A percentile compares a stretch with the other conserved stretches of the same genome.
Evolutionary conservation across 1,284 basidiomycete genomes (phyloP).

Genomic region (Heliocybe sulcata): DNA sequence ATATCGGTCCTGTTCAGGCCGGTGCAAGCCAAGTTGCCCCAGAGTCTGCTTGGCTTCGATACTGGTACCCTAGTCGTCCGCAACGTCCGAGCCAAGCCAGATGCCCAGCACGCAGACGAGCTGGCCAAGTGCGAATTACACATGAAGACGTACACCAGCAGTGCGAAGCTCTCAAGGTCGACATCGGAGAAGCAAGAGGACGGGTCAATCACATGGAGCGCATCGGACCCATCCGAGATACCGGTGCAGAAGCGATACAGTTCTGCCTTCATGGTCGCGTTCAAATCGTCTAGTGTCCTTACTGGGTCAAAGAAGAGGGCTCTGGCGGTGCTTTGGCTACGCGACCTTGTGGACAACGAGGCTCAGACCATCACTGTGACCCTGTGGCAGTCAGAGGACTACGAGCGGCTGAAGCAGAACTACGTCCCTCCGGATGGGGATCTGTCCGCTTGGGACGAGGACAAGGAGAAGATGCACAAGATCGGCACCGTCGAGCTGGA

Average conservation of each 20-base stretch:
- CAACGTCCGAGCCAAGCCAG: slow-evolving; percentile 20
- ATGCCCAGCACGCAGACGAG: slow-evolving; percentile 18
- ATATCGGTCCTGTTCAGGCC: slow-evolving; percentile 47
- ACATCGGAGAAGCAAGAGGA: slow-evolving; percentile 38
- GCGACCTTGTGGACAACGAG: slow-evolving; percentile 42
- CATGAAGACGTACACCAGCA: slow-evolving; percentile 22
- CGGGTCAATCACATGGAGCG: slow-evolving; percentile 32
- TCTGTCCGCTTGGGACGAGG: slow-evolving; percentile 35
- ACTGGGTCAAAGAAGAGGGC: slow-evolving; percentile 35
- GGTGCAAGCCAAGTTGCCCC: slow-evolving; percentile 49
- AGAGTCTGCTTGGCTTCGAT: slow-evolving; percentile 55
- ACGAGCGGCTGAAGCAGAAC: slow-evolving; percentile 44
- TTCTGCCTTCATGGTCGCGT: slow-evolving; percentile 46
- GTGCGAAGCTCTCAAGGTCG: slow-evolving; percentile 31
- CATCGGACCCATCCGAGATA: slow-evolving; percentile 37
- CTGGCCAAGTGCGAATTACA: slow-evolving; percentile 22
- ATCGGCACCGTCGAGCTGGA: slow-evolving; percentile 22
- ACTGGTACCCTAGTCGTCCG: slow-evolving; percentile 53
- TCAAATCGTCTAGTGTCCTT: slow-evolving; percentile 37
- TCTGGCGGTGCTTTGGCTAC: slow-evolving; percentile 54
- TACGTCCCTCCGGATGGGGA: slow-evolving; percentile 51
- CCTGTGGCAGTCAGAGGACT: slow-evolving; percentile 27
- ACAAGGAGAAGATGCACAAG: slow-evolving; percentile 33
- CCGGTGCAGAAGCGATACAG: slow-evolving; percentile 58
- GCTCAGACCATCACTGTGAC: slow-evolving; percentile 31